phyloP scores from a whole-genome alignment of 1,284 basidiomycete genomes.

The Marasmius oreades region DNA sequence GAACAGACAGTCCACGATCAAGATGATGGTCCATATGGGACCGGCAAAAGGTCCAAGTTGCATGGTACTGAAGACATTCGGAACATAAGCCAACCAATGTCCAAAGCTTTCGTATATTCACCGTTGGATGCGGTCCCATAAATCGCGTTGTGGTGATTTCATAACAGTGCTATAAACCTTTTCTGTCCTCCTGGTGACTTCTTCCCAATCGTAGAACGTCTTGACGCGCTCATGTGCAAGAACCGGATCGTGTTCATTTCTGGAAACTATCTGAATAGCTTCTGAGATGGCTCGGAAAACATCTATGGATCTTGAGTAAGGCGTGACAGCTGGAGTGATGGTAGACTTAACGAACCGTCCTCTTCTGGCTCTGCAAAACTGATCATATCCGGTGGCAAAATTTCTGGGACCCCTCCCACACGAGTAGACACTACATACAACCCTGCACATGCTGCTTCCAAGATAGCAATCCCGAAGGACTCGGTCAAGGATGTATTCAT shows the following conservation, averaged over 20 bases:
- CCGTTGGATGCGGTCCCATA: slow-evolving; percentile 74
- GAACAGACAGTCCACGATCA: slow-evolving; percentile 79
- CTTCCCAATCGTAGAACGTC: slow-evolving; percentile 85
- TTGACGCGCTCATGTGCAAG: slow-evolving; percentile 77
- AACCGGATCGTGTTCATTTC: slow-evolving; percentile 73
- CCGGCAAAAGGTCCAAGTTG: slow-evolving; percentile 71
- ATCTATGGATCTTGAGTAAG: slow-evolving; percentile 46
- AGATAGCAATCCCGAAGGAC: slow-evolving; percentile 93
- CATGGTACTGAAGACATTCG: slow-evolving; percentile 54
- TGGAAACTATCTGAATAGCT: slow-evolving; percentile 71
- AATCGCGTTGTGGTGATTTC: slow-evolving; percentile 51
- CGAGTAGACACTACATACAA: slow-evolving; percentile 92
- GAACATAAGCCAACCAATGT: not conserved
- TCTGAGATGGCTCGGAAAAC: slow-evolving; percentile 80
- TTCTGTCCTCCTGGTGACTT: slow-evolving; percentile 82
- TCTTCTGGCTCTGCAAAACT: slow-evolving; percentile 92
- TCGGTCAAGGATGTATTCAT: slow-evolving; percentile 96
- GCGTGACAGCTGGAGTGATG: not conserved
- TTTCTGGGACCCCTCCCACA: slow-evolving; percentile 95
- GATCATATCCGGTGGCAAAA: slow-evolving; percentile 91
- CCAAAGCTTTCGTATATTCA: slow-evolving; percentile 27
- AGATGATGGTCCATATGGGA: slow-evolving; percentile 74
- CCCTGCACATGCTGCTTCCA: slow-evolving; percentile 95
- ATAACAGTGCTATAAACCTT: slow-evolving; percentile 76
- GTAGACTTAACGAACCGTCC: slow-evolving; percentile 41